These are phyloP conservation scores for Hippophae rhamnoides DNA, from an alignment of 306 rosid species.

Conservation along the genomic window DNA sequence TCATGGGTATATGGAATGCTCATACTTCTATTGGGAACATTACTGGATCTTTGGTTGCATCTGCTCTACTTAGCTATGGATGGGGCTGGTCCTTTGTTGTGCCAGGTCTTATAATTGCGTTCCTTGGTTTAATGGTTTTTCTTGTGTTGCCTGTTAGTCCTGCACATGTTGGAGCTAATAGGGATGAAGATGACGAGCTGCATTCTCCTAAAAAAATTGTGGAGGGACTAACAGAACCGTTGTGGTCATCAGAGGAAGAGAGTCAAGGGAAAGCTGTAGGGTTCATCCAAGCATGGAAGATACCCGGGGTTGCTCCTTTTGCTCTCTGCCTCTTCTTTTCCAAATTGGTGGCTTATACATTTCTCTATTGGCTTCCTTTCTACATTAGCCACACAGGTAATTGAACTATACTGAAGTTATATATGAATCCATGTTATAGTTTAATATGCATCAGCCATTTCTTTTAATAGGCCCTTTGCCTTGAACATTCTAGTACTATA, in stretches of 20 bases:
- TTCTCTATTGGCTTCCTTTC: slow-evolving; percentile 98
- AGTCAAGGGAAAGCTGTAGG: slow-evolving; percentile 53
- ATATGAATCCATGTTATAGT: no score
- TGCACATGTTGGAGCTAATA: slow-evolving; percentile 46
- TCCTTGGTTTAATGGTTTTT: slow-evolving; percentile 57
- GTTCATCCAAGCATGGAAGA: slow-evolving; percentile 90
- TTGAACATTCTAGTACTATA: not conserved
- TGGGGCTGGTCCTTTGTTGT: slow-evolving; percentile 97
- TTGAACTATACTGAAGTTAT: not conserved
- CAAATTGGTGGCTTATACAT: slow-evolving; percentile 97
- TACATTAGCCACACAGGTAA: slow-evolving; percentile 88
- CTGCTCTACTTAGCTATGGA: slow-evolving; percentile 72
- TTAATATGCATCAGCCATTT: not conserved
- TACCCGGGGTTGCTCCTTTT: slow-evolving; percentile 97
- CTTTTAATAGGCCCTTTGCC: not conserved
- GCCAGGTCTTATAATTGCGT: slow-evolving; percentile 59
- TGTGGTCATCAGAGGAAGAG: slow-evolving; percentile 32
- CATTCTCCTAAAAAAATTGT: slow-evolving; percentile 45
- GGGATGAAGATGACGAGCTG: slow-evolving; percentile 42
- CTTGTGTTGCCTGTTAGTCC: slow-evolving; percentile 66
- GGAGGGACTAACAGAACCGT: slow-evolving; percentile 41
- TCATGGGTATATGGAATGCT: slow-evolving; percentile 99
- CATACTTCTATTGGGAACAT: slow-evolving; percentile 94
- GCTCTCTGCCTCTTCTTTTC: slow-evolving; percentile 91
- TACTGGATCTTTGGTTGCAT: slow-evolving; percentile 78